phyloP scores from a whole-genome alignment of 345 rosid genomes.

The Populus deltoides region DNA sequence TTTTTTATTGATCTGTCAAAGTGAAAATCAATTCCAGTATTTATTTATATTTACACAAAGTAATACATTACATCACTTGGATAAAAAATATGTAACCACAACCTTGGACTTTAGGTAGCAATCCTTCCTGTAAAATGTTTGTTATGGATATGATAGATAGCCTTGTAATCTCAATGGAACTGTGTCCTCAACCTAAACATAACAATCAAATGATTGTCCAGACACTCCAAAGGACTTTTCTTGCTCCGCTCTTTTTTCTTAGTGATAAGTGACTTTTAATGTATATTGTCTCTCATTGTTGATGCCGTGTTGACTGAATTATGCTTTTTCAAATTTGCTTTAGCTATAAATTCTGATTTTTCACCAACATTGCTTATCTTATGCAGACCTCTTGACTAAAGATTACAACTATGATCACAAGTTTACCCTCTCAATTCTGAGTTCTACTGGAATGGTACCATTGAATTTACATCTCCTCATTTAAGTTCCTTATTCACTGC shows the following conservation, averaged over 20 bases:
- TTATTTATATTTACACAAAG: neutral
- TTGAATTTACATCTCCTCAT: constrained; percentile 11
- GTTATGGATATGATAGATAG: neutral
- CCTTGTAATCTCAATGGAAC: neutral
- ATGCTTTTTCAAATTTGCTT: neutral
- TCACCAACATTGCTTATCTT: constrained; percentile 10
- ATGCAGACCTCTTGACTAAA: constrained; percentile 69
- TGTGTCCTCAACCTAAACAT: neutral
- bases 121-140: neutral
- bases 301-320: neutral
- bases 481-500: neutral
- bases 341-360: neutral
- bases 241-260: neutral
- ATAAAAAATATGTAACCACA: neutral
- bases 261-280: neutral
- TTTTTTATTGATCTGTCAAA: neutral
- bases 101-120: neutral
- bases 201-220: neutral
- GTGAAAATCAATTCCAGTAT: neutral
- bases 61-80: neutral
- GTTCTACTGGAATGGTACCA: constrained; percentile 59
- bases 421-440: constrained; percentile 56
- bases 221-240: neutral
- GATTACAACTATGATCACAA: constrained; percentile 76
- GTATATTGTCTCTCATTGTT: neutral